Evolutionary conservation across 164 flowering plant species (phyloP).

Genomic region (Vitis cinerea): DNA sequence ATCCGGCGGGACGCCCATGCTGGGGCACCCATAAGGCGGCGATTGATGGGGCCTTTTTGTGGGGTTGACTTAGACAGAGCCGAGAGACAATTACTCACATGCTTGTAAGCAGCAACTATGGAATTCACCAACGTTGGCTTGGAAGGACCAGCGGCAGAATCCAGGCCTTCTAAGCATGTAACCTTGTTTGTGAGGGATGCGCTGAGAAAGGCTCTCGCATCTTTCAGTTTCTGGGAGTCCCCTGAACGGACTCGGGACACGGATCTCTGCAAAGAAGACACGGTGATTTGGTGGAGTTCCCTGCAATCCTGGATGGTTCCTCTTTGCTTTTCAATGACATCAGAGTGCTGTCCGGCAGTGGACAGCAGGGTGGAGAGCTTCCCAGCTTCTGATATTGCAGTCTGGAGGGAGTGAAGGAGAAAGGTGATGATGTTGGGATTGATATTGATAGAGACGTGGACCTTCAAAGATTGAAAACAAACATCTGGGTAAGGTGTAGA

Average conservation of each 20-base stretch:
- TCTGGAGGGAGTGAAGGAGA: conserved; percentile 61
- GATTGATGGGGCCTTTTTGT: conserved; percentile 12
- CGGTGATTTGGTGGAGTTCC: conserved; percentile 79
- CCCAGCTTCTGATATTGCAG: conserved; percentile 51
- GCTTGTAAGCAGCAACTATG: conserved; percentile 40
- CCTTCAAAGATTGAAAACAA: conserved; percentile 65
- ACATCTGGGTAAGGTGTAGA: conserved; percentile 72
- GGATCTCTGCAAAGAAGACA: conserved; percentile 47
- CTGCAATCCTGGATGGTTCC: conserved; percentile 80
- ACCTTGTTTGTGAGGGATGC: conserved; percentile 87
- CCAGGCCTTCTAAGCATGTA: conserved; percentile 86
- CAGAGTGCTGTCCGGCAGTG: conserved; percentile 5
- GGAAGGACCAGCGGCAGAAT: conserved; percentile 59
- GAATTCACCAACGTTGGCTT: conserved; percentile 45
- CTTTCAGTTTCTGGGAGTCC: conserved; percentile 32
- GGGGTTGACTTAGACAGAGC: conserved; percentile 29
- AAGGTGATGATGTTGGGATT: conserved; percentile 46
- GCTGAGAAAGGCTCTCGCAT: conserved; percentile 65
- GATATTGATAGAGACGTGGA: conserved; percentile 65
- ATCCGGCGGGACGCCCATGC: conserved; percentile 50
- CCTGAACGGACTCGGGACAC: conserved; percentile 31
- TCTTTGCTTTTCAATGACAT: conserved; percentile 55
- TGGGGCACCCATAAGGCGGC: conserved; percentile 54
- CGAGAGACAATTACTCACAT: conserved; percentile 72
- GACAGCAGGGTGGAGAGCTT: conserved; percentile 48